Evolutionary conservation across 2,329 filamentous ascomycete species (phyloP).

Genomic region (Orbilia javanica): DNA sequence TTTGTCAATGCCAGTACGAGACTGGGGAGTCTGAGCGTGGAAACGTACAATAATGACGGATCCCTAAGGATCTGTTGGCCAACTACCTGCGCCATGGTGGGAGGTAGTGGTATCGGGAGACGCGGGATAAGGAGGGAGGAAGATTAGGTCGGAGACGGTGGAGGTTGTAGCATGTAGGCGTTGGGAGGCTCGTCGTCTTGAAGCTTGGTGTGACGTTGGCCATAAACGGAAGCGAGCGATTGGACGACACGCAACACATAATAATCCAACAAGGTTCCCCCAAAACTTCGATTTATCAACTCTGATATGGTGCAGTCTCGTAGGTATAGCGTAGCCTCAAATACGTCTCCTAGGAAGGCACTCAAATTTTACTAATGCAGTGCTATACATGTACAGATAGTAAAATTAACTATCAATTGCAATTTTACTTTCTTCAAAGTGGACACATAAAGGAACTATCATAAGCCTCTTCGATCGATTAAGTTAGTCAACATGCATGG

Average conservation of each 20-base stretch:
- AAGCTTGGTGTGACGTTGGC: slow-evolving; percentile 36
- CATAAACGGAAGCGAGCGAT: slow-evolving; percentile 18
- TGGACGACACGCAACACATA: slow-evolving; percentile 44
- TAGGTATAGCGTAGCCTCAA: too few relatives aligned
- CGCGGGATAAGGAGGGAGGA: not conserved
- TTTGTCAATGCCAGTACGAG: slow-evolving; percentile 59
- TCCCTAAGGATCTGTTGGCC: slow-evolving; percentile 98
- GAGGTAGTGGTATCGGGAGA: slow-evolving; percentile 19
- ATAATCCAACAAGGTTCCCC: not conserved
- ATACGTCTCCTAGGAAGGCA: too few relatives aligned
- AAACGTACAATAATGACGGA: slow-evolving; percentile 91
- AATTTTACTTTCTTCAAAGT: too few relatives aligned
- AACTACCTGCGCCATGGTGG: slow-evolving; percentile 81
- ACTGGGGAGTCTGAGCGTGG: not conserved
- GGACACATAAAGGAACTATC: too few relatives aligned
- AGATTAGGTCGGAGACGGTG: not conserved
- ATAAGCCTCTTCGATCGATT: too few relatives aligned
- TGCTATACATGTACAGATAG: too few relatives aligned
- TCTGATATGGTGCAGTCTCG: too few relatives aligned
- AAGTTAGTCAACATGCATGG: too few relatives aligned
- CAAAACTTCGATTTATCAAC: too few relatives aligned
- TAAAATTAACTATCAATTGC: too few relatives aligned
- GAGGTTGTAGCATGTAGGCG: slow-evolving; percentile 12
- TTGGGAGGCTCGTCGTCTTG: slow-evolving; percentile 28
- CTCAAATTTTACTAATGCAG: too few relatives aligned